Evolutionary conservation across 371 early-diverging fungal genomes (phyloP), one percentile per base, ranked within the genome.

Genomic region (Syncephalastrum sp.): DNA sequence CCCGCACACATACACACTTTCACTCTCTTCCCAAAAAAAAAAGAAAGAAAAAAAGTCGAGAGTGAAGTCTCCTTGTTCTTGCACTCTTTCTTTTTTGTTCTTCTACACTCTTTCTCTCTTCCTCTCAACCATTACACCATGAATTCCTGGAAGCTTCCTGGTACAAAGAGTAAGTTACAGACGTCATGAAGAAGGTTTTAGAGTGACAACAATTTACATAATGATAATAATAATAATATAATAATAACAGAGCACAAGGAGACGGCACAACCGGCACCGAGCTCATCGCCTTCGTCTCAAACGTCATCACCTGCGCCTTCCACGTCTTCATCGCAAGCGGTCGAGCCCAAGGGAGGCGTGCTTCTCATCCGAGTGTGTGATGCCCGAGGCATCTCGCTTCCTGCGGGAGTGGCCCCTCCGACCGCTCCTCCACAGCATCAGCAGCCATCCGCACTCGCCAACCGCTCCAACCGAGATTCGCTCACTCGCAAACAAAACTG

Each of bases 361-460:
- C 77, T 93, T 42, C 74, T 88, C 50, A 86, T 93, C 66, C 86
- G 90, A 33, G 85, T 93, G 14, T 87, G 91, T 65, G 94, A 93
- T 70, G 92, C 91, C 2, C 72, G 86, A 58, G 87, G 83, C 50
- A 75, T 94, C 64, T 77, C 83, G 7, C 69, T 83, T 25, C 84
- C 85, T 47, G 73, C 82, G 15, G 82, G 83, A 33, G 74, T 70
- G 44, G 77, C 75, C 3, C 58, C 75, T 38, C 70, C 77, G 29
- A 71, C 76, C 48, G 65, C 68, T 45, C 72, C 68, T 56, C 69
- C 54, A 21, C 70, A 55, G 58, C 69, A 61, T 43, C 61, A 50
- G 12, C 60, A 49, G 47, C 63, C 52, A 38, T 42, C 56, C 4
- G n/a, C 47, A 24, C 56, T 16, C 16, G 5, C 33, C 23, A 16